Evolutionary conservation across 208 protist genomes (phyloP), one percentile per base, ranked within the genome.

Genomic region (Trypanosoma cruzi): DNA sequence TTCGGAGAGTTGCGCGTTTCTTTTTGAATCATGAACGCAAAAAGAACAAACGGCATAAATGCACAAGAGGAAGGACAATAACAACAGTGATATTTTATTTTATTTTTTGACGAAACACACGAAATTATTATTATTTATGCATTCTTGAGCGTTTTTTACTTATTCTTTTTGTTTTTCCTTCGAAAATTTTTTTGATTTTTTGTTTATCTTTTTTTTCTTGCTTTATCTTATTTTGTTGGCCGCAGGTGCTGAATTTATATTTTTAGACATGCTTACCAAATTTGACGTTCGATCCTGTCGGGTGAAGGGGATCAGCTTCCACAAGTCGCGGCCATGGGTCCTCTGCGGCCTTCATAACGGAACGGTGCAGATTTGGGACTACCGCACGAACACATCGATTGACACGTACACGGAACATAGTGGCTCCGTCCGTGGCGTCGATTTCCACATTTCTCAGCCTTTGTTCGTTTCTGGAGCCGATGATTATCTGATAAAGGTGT

Each of bases 351-450:
- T 99, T 22, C 98, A 99, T 85, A 99, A 98, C 71, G 99, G 99
- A 58, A 82, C 92, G 10, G 99, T 99, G 31, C 97, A 99, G 80
- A 93, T 99, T 20, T 99, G 98, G 96, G 99, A 99, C 80, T 99
- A 99, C 79, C 86, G 97, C 44, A 99, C 99, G 86, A 96, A 97
- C 55, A 98, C 95, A 8, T 86, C 98, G 13, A 79, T 99, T 18
- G 98, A 99, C 62, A 88, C 89, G 3, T 99, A 98, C 81, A 94
- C 97, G 7, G 98, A 99, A 84, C 98, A 99, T 72, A 95, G 78
- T n/a, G 90, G 92, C 32, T 80, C 87, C 29, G 92, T 99, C 5
- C 93, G 99, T 37, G 93, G 97, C 46, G 92, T 99, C 20, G 89
- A 99, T 78, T 99, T 99, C 75, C 99, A 99, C 85, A 36, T 68